These are phyloP conservation scores for Cryphonectria japonica DNA, from an alignment of 2,329 filamentous ascomycete genomes.

Conservation along the genomic window DNA sequence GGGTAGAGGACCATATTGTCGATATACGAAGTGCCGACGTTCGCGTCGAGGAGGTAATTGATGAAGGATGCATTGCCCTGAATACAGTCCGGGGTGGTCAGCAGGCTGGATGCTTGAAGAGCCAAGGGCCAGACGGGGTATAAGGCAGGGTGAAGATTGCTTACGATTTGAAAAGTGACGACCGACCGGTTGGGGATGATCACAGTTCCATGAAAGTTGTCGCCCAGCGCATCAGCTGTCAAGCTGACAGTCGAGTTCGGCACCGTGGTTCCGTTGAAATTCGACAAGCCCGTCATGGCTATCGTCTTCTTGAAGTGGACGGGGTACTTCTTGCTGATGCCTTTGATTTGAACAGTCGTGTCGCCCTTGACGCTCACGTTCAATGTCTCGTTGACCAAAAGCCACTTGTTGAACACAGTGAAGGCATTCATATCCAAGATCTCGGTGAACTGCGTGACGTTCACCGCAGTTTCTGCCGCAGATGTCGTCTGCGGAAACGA, in stretches of 20 bases:
- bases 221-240: conserved; percentile 44
- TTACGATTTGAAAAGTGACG: conserved; percentile 66
- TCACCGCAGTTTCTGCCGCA: conserved; percentile 53
- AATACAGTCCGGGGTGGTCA: neutral
- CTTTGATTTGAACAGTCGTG: conserved; percentile 54
- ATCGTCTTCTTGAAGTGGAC: conserved; percentile 62
- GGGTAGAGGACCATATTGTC: conserved; percentile 62
- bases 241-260: conserved; percentile 53
- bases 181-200: conserved; percentile 67
- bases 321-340: conserved; percentile 51
- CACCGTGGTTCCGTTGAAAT: conserved; percentile 59
- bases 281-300: conserved; percentile 54
- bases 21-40: conserved; percentile 61
- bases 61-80: conserved; percentile 67
- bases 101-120: neutral
- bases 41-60: conserved; percentile 55
- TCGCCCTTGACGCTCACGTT: conserved; percentile 56
- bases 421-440: conserved; percentile 55
- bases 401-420: conserved; percentile 58
- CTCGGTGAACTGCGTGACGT: conserved; percentile 52
- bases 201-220: conserved; percentile 65
- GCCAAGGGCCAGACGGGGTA: neutral
- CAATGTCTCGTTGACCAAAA: conserved; percentile 55
- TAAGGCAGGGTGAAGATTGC: conserved; percentile 34
- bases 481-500: conserved; percentile 56